phyloP scores from a whole-genome alignment of 169 alveolate species.

The Plasmodium inui region DNA sequence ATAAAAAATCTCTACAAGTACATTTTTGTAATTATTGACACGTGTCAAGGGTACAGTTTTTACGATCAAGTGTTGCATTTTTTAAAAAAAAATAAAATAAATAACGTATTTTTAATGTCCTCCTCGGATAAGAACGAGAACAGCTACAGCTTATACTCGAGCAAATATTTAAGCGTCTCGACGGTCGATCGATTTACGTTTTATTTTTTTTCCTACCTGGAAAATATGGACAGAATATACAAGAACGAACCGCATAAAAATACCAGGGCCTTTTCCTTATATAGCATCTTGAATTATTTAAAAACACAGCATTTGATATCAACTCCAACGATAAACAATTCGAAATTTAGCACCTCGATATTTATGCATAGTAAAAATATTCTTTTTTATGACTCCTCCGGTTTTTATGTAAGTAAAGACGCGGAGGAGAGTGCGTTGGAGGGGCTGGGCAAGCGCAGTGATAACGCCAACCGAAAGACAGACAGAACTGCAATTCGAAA shows the following conservation, averaged over 20 bases:
- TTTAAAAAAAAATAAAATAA: slow-evolving; percentile 78
- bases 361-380: slow-evolving; percentile 64
- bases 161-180: slow-evolving; percentile 81
- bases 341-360: slow-evolving; percentile 39
- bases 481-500: neutral
- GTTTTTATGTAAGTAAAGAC: slow-evolving; percentile 23
- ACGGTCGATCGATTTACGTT: slow-evolving; percentile 84
- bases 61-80: slow-evolving; percentile 63
- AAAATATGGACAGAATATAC: slow-evolving; percentile 69
- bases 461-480: neutral
- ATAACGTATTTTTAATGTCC: slow-evolving; percentile 74
- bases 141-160: slow-evolving; percentile 82
- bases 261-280: slow-evolving; percentile 27
- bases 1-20: slow-evolving; percentile 80
- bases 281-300: slow-evolving; percentile 59
- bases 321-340: slow-evolving; percentile 30
- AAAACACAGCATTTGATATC: slow-evolving; percentile 60
- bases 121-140: slow-evolving; percentile 80
- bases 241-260: slow-evolving; percentile 56
- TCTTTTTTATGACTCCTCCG: slow-evolving; percentile 35
- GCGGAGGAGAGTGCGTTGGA: neutral
- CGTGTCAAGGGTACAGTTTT: slow-evolving; percentile 86
- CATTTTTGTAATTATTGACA: slow-evolving; percentile 79
- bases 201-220: slow-evolving; percentile 73
- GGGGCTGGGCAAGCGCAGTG: neutral